A percentile compares a stretch with the other conserved stretches of the same genome.
These are phyloP conservation scores for Colletotrichum horii DNA, from an alignment of 2,329 filamentous ascomycete genomes.

Conservation along the genomic window DNA sequence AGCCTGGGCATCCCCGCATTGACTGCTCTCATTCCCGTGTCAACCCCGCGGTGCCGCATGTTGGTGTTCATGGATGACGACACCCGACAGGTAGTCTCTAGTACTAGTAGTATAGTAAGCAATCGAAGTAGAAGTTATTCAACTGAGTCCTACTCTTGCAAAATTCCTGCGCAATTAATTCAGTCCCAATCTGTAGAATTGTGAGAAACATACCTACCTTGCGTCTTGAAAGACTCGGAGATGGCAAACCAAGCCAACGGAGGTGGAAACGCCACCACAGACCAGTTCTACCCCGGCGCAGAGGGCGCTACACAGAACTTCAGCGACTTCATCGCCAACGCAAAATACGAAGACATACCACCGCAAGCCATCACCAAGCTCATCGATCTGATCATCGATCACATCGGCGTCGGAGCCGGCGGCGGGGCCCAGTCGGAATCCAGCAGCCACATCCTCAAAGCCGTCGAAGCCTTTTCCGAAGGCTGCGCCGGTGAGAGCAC, in stretches of 20 bases:
- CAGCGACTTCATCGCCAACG: neutral
- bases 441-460: conserved; percentile 34
- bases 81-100: neutral
- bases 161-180: neutral
- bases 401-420: conserved; percentile 28
- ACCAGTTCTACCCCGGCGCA: neutral
- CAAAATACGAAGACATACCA: neutral
- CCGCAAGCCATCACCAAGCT: conserved; percentile 19
- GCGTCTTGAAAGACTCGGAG: neutral
- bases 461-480: conserved; percentile 32
- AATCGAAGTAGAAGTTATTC: neutral
- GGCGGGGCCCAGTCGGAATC: conserved; percentile 27
- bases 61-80: neutral
- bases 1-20: neutral
- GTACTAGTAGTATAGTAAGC: neutral
- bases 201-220: neutral
- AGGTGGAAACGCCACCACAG: neutral
- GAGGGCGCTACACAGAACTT: neutral
- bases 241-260: neutral
- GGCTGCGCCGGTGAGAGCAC: conserved; percentile 29
- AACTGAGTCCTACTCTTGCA: neutral
- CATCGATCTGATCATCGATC: conserved; percentile 28
- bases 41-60: neutral
- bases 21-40: neutral
- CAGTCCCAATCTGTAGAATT: neutral